Base-by-base conservation (phyloP, 768 basidiomycete genomes). In the Filobasidium floriforme region DNA sequence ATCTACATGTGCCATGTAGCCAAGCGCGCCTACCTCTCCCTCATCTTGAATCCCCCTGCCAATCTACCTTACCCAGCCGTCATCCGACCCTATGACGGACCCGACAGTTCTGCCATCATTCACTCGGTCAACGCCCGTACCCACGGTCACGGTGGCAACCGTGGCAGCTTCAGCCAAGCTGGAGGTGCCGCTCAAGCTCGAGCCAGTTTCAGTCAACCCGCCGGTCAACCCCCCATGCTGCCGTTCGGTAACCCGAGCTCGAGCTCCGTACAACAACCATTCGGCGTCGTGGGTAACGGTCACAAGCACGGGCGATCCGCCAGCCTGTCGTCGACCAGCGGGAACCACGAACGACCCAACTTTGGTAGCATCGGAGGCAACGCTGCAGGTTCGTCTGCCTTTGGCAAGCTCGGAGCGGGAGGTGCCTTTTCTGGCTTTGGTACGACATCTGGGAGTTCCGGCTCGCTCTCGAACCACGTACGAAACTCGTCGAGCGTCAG, bases 21-120 rank as follows among this genome's bases (percentile, higher is more conserved):
- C 68, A 97, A 97, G 81, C 88, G 89, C 71, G 92, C 92, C 65
- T 99, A 97, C 82, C 88, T 99, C 44, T 85, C 87, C 65, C 87
- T 91, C 49, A 82, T 98, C 73, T 90, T 89, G 29, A 86, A 85
- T 75, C 92, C 88, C 67, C 91, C 88, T 54, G 12, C 72, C 0
- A 51, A 37, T 59, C 73, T 76, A 54, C 68, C 69, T 9, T 68
- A 68, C 46, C 73, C 73, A 0, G 76, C 73, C 44, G 65, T 63
- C 63, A 89, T 99, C 79, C 84, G 84, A 72, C 92, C 96, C 1
- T 99, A 98, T 80, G 93, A 93, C 77, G 92, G 91, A 1, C 84
- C 91, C 51, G 94, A 99, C 79, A 93, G 92, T 7, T 89, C 92
- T 74, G 67, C 73, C 22, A 80, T 82, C 72, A 77, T 82, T 68